These are phyloP conservation scores for Butyriboletus loyo DNA, from an alignment of 768 basidiomycete genomes.

Conservation along the genomic window DNA sequence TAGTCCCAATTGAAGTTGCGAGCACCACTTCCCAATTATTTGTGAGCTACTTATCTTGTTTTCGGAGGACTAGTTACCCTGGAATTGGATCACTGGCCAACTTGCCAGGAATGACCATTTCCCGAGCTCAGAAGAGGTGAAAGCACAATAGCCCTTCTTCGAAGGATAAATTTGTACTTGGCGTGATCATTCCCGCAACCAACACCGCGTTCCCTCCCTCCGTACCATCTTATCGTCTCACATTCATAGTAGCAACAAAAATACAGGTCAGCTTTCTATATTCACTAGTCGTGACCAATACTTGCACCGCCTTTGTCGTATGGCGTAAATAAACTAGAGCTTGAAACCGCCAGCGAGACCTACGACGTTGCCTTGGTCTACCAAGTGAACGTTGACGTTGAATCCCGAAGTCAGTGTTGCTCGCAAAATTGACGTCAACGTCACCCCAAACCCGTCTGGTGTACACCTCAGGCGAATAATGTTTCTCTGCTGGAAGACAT, in stretches of 20 bases:
- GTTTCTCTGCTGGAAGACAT: no score
- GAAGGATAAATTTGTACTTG: neutral
- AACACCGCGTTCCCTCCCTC: neutral
- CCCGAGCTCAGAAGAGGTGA: neutral
- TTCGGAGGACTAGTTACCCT: neutral
- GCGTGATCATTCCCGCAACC: neutral
- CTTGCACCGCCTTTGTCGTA: neutral
- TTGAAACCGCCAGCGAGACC: slow-evolving; percentile 59
- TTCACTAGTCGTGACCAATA: neutral
- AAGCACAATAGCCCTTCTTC: neutral
- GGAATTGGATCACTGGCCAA: neutral
- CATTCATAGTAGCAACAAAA: neutral
- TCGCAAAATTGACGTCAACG: no score
- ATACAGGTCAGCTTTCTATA: neutral
- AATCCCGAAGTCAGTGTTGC: no score
- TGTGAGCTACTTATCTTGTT: neutral
- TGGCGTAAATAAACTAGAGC: slow-evolving; percentile 20
- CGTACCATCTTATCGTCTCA: neutral
- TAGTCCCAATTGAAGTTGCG: neutral
- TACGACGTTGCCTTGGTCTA: slow-evolving; percentile 59
- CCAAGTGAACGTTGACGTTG: no score
- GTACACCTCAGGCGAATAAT: no score
- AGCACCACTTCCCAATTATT: neutral
- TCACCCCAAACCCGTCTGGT: no score
- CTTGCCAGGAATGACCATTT: neutral